phyloP scores from a whole-genome alignment of 106 monocot species.

The Dioscorea zingiberensis region DNA sequence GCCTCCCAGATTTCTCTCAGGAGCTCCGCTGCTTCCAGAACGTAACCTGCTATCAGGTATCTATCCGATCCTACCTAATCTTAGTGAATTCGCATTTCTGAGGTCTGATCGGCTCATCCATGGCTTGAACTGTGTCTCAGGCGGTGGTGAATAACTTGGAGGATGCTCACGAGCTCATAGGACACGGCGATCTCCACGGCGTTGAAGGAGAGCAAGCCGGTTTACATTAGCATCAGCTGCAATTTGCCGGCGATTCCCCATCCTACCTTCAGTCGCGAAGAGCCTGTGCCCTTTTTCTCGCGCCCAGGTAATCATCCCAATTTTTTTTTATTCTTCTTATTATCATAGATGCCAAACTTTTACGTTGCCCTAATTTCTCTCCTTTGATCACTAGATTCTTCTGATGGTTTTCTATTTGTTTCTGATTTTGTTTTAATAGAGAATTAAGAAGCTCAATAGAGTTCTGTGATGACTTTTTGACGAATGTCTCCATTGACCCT shows the following conservation, averaged over 20 bases:
- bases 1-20: slow-evolving; percentile 38
- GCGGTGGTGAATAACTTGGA: slow-evolving; percentile 15
- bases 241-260: slow-evolving; percentile 12
- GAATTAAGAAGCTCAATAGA: too few relatives aligned
- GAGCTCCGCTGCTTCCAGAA: slow-evolving; percentile 45
- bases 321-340: too few relatives aligned
- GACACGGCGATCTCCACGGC: slow-evolving; percentile 11
- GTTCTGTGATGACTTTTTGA: too few relatives aligned
- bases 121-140: background rate
- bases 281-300: slow-evolving; percentile 8
- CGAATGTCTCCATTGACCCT: too few relatives aligned
- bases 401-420: too few relatives aligned
- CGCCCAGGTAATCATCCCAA: background rate
- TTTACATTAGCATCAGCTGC: slow-evolving; percentile 14
- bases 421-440: too few relatives aligned
- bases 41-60: slow-evolving; percentile 47
- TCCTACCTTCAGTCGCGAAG: slow-evolving; percentile 9
- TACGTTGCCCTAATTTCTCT: too few relatives aligned
- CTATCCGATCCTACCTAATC: background rate
- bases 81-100: too few relatives aligned
- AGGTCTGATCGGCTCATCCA: too few relatives aligned
- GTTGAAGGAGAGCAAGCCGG: slow-evolving; percentile 16
- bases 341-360: too few relatives aligned
- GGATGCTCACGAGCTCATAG: slow-evolving; percentile 14
- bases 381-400: too few relatives aligned